Conservation (phyloP, 2,329 filamentous ascomycete species). For the Penicillium freii region DNA sequence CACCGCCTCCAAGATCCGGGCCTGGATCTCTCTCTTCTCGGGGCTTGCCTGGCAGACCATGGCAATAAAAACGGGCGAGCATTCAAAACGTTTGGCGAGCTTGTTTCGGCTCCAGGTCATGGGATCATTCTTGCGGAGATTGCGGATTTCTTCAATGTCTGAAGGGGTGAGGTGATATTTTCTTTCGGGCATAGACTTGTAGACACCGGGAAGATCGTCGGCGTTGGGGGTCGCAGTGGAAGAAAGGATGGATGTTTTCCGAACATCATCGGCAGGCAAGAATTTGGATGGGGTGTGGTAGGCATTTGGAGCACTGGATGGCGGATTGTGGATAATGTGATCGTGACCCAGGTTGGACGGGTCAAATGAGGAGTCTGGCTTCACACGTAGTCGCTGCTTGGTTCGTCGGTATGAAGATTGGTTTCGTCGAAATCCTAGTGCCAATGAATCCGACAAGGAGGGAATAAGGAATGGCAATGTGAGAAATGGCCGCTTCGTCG, state of each 20-base stretch:
- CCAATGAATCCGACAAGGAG: constrained; percentile 35
- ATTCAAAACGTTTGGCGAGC: constrained; percentile 62
- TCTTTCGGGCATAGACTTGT: constrained; percentile 54
- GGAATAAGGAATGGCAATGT: constrained; percentile 42
- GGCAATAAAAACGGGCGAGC: constrained; percentile 61
- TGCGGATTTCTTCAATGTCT: constrained; percentile 60
- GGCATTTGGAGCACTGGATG: constrained; percentile 60
- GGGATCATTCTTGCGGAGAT: constrained; percentile 55
- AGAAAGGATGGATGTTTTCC: constrained; percentile 43
- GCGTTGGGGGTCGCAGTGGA: constrained; percentile 18
- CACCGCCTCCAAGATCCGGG: constrained; percentile 50
- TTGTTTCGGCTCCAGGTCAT: constrained; percentile 58
- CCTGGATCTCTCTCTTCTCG: constrained; percentile 50
- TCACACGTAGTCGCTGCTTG: constrained; percentile 52
- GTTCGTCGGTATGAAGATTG: constrained; percentile 53
- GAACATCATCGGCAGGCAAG: constrained; percentile 58
- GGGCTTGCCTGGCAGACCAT: constrained; percentile 56
- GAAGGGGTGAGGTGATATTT: constrained; percentile 59
- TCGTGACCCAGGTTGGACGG: constrained; percentile 43
- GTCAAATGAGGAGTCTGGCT: constrained; percentile 53
- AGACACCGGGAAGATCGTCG: constrained; percentile 47
- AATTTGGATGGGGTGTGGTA: constrained; percentile 66
- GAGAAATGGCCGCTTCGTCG: constrained; percentile 36
- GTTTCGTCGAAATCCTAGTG: constrained; percentile 39
- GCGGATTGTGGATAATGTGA: constrained; percentile 66